A percentile compares a stretch with the other conserved stretches of the same genome.
Evolutionary conservation across 108 stramenopile genomes (phyloP).

Genomic region (Conticribra weissflogii): DNA sequence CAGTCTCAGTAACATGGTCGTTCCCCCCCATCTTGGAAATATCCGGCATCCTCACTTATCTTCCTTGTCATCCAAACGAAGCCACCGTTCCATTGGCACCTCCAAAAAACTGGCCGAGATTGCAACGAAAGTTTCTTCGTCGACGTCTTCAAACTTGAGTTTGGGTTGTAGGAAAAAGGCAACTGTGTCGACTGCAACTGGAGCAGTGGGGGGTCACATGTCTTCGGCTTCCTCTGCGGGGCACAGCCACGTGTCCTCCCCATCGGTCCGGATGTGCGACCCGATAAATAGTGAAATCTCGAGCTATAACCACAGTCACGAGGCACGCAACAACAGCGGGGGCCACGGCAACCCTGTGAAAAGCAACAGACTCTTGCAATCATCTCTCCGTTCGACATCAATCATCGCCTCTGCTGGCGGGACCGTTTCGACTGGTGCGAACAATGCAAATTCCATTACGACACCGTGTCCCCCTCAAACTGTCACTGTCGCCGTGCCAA

Average conservation of each 20-base stretch:
- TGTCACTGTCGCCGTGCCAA: constrained; percentile 5
- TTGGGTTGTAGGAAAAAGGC: background rate
- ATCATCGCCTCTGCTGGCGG: too few relatives aligned
- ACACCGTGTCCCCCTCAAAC: constrained; percentile 6
- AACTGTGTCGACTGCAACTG: background rate
- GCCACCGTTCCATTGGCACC: background rate
- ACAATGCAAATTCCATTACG: background rate
- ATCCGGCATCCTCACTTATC: background rate
- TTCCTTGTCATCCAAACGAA: background rate
- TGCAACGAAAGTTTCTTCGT: constrained; percentile 25
- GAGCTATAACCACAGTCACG: background rate
- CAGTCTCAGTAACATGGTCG: background rate
- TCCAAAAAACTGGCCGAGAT: constrained; percentile 26
- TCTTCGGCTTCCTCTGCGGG: background rate
- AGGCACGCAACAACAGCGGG: background rate
- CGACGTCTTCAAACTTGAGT: background rate
- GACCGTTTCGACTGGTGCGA: too few relatives aligned
- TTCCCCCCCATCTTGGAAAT: background rate
- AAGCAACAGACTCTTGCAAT: background rate
- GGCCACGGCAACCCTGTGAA: background rate
- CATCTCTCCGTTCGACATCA: background rate
- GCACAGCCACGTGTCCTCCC: background rate
- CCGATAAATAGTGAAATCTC: background rate
- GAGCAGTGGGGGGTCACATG: background rate
- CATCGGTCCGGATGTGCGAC: background rate